Percentiles rank a stretch among this genome's conserved stretches.
Evolutionary conservation across 352 stramenopile genomes (phyloP).

Genomic region (Phytophthora vignae): DNA sequence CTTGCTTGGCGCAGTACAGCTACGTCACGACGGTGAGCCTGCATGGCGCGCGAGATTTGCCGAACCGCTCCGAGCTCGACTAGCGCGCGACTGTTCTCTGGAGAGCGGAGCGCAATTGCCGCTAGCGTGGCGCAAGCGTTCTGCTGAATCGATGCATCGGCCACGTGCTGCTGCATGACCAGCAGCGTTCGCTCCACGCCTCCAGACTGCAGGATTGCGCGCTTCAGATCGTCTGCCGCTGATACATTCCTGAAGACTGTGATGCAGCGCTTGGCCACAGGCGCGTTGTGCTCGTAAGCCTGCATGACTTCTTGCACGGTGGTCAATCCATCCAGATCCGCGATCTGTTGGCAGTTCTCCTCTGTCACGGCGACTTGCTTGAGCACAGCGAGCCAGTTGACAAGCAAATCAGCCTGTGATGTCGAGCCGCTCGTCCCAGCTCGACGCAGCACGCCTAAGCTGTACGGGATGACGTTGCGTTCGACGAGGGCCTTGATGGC

Average conservation of each 20-base stretch:
- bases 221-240: constrained; percentile 76
- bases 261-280: constrained; percentile 70
- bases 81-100: constrained; percentile 64
- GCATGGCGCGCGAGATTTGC: constrained; percentile 67
- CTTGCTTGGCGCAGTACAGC: constrained; percentile 75
- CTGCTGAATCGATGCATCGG: constrained; percentile 67
- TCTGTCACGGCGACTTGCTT: constrained; percentile 84
- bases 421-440: constrained; percentile 6
- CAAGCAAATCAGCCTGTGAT: constrained; percentile 48
- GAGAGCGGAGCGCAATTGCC: constrained; percentile 71
- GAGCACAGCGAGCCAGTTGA: constrained; percentile 71
- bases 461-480: constrained; percentile 61
- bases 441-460: constrained; percentile 45
- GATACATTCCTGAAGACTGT: constrained; percentile 79
- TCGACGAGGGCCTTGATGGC: constrained; percentile 71
- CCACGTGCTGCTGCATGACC: constrained; percentile 62
- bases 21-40: constrained; percentile 49
- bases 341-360: constrained; percentile 78
- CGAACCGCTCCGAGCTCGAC: constrained; percentile 58
- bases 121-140: constrained; percentile 80
- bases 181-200: constrained; percentile 58
- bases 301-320: constrained; percentile 67
- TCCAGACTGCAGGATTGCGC: constrained; percentile 63
- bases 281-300: constrained; percentile 53
- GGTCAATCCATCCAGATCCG: constrained; percentile 61